Evolutionary conservation across 2,329 filamentous ascomycete species (phyloP).

Genomic region (Hymenoscyphus scutula): DNA sequence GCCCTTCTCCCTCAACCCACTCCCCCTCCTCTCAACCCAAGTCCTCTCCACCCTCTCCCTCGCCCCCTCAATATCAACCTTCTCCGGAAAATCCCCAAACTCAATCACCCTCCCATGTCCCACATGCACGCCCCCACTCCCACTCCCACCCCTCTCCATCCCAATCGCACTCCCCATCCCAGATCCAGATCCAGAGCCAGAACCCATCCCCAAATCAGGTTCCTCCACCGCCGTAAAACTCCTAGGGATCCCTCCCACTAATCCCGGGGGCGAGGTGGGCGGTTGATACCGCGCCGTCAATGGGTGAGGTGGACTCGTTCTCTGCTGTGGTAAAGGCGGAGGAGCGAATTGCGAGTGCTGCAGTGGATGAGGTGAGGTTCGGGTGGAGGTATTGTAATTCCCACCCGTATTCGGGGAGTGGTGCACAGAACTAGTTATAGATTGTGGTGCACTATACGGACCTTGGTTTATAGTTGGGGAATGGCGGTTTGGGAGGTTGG

Average conservation of each 20-base stretch:
- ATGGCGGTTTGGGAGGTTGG: neutral
- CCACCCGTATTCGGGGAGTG: neutral
- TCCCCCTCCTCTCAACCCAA: slow-evolving; percentile 18
- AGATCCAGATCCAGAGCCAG: too few relatives aligned
- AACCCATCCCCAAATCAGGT: slow-evolving; percentile 1
- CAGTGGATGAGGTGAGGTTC: neutral
- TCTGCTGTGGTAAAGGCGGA: neutral
- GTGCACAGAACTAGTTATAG: slow-evolving; percentile 4
- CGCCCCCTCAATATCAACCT: slow-evolving; percentile 19
- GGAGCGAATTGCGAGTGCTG: neutral
- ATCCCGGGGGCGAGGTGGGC: neutral
- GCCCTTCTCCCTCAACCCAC: slow-evolving; percentile 4
- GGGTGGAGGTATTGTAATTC: neutral
- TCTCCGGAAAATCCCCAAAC: slow-evolving; percentile 31
- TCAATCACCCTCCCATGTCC: slow-evolving; percentile 23
- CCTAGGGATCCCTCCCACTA: slow-evolving; percentile 7
- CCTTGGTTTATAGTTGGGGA: neutral
- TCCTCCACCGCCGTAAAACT: slow-evolving; percentile 8
- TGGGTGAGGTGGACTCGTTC: slow-evolving; percentile 7
- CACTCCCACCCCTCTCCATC: slow-evolving; percentile 16
- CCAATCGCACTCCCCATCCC: neutral
- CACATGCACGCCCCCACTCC: slow-evolving; percentile 20
- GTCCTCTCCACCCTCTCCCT: slow-evolving; percentile 22
- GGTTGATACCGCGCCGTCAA: neutral
- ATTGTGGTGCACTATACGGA: slow-evolving; percentile 5